Conservation (phyloP, 805 yeast species). For the Helenozyma rhizophorensis region DNA sequence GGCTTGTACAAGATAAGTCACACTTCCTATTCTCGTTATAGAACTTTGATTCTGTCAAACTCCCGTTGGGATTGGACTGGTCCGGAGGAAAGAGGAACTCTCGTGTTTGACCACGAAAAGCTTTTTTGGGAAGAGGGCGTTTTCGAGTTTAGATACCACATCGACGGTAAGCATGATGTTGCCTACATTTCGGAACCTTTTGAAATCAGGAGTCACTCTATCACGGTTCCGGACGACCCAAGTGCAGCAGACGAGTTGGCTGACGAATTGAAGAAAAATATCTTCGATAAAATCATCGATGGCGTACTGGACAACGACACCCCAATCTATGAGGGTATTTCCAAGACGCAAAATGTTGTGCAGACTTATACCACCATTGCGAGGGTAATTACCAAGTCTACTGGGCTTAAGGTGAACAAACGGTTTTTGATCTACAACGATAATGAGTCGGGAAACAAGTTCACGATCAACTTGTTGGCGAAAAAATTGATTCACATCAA, state of each 20-base stretch:
- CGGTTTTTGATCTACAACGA: conserved; percentile 31
- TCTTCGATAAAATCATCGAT: conserved; percentile 30
- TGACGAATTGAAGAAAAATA: conserved; percentile 22
- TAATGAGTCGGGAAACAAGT: conserved; percentile 16
- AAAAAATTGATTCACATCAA: conserved; percentile 32
- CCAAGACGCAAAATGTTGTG: conserved; percentile 25
- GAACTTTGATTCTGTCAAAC: conserved; percentile 56
- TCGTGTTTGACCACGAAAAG: conserved; percentile 44
- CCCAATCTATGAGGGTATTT: conserved; percentile 23
- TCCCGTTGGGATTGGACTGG: conserved; percentile 62
- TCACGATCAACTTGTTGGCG: conserved; percentile 27
- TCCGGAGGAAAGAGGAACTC: conserved; percentile 37
- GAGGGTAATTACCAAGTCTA: conserved; percentile 26
- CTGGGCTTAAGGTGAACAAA: conserved; percentile 34
- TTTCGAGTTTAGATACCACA: conserved; percentile 72
- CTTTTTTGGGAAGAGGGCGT: conserved; percentile 65
- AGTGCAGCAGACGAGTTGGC: conserved; percentile 28
- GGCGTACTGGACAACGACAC: conserved; percentile 19
- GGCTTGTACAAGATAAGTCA: conserved; percentile 66
- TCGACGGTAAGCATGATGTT: conserved; percentile 66
- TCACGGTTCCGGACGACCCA: conserved; percentile 34
- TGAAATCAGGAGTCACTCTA: conserved; percentile 44
- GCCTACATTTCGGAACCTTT: conserved; percentile 61
- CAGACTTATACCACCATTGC: conserved; percentile 25
- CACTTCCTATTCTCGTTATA: conserved; percentile 50